Percentiles rank a stretch among this genome's conserved stretches.
Evolutionary conservation across 176 grass and related monocot genomes (phyloP).

Genomic region (Carex cristatella): DNA sequence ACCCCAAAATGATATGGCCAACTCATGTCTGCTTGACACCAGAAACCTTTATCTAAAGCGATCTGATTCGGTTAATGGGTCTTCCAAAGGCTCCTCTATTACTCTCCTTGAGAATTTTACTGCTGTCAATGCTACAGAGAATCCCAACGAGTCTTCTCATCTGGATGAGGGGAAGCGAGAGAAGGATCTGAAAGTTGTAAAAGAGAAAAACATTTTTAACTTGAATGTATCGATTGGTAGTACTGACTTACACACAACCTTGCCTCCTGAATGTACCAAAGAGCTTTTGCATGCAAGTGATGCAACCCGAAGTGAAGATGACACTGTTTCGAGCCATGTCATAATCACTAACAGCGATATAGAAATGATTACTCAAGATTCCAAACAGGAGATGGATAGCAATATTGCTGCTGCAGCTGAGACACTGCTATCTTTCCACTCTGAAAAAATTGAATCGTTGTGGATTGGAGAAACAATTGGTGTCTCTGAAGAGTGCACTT

Average conservation of each 20-base stretch:
- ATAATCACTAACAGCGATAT: constrained; percentile 15
- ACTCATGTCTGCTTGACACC: constrained; percentile 26
- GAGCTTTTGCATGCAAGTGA: constrained; percentile 16
- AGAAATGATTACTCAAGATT: constrained; percentile 18
- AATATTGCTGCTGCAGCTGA: constrained; percentile 43
- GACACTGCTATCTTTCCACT: constrained; percentile 62
- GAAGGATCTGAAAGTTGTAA: constrained; percentile 17
- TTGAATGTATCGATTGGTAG: constrained; percentile 48
- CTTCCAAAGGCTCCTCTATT: constrained; percentile 48
- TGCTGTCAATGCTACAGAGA: constrained; percentile 28
- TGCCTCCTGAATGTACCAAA: not conserved
- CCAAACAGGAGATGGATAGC: constrained; percentile 16
- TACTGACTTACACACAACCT: constrained; percentile 31
- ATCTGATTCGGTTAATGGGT: constrained; percentile 40
- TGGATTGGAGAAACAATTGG: constrained; percentile 12
- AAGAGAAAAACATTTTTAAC: constrained; percentile 35
- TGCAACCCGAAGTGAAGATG: constrained; percentile 34
- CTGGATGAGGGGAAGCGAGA: constrained; percentile 21
- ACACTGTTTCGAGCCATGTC: constrained; percentile 34
- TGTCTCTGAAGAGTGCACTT: constrained; percentile 20
- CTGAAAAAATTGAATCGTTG: constrained; percentile 18
- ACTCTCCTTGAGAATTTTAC: constrained; percentile 14
- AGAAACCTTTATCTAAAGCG: constrained; percentile 31
- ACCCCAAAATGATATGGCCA: not conserved
- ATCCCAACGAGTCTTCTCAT: constrained; percentile 4